Conservation (phyloP, 176 grass and related monocot species). For the Pontederia crassipes region DNA sequence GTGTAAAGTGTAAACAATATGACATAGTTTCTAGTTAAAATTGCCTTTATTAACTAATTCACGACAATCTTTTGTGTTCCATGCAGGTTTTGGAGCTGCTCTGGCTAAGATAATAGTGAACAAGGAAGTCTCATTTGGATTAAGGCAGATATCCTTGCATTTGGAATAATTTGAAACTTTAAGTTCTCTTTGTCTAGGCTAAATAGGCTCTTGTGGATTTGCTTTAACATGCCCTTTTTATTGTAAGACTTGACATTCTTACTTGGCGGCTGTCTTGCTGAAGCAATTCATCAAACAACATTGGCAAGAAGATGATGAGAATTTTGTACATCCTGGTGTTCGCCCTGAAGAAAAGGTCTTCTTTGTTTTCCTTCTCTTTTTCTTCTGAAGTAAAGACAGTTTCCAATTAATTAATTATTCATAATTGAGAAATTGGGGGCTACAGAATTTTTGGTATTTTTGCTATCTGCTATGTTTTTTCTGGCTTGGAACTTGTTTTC, state of each 20-base stretch:
- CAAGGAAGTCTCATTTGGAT: conserved; percentile 74
- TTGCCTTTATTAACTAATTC: neutral
- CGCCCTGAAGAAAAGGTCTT: conserved; percentile 69
- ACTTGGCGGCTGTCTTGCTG: conserved; percentile 90
- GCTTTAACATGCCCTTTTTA: neutral
- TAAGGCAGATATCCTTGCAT: conserved; percentile 88
- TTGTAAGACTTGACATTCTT: conserved; percentile 43
- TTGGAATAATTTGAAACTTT: conserved; percentile 1
- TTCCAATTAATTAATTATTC: neutral
- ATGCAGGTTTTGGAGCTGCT: conserved; percentile 79
- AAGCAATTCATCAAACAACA: conserved; percentile 97
- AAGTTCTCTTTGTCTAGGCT: conserved; percentile 8
- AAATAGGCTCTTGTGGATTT: neutral
- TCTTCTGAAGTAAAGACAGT: neutral
- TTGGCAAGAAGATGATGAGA: conserved; percentile 88
- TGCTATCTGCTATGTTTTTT: too few species aligned
- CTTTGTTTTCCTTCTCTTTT: neutral
- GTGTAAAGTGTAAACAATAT: too few species aligned
- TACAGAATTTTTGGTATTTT: too few species aligned
- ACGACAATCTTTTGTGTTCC: neutral
- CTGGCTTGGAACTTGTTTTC: too few species aligned
- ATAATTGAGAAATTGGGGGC: too few species aligned
- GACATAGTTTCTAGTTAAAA: too few species aligned
- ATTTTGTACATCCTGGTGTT: conserved; percentile 79
- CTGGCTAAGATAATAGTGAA: conserved; percentile 70